Evolutionary conservation across 2,329 filamentous ascomycete genomes (phyloP).

Genomic region (Phyllosticta citribraziliensis): DNA sequence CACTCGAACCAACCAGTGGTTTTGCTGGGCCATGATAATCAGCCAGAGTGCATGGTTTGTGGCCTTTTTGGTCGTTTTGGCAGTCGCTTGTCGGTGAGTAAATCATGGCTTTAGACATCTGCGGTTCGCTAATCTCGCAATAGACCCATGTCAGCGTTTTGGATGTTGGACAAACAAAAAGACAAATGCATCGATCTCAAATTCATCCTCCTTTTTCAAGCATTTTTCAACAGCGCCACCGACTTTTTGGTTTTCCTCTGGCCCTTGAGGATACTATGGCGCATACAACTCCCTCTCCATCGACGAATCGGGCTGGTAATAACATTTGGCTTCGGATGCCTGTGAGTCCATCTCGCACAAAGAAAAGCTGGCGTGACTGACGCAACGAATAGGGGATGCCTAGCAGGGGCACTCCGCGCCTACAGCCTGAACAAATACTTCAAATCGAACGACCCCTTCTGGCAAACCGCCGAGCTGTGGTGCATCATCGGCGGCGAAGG

Average conservation of each 20-base stretch:
- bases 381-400: constrained; percentile 15
- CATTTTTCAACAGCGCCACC: constrained; percentile 22
- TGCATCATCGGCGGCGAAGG: constrained; percentile 22
- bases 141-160: constrained; percentile 6
- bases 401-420: constrained; percentile 21
- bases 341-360: constrained; percentile 11
- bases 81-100: constrained; percentile 23
- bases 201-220: constrained; percentile 17
- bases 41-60: constrained; percentile 17
- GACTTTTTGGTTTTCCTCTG: constrained; percentile 26
- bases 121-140: neutral
- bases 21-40: constrained; percentile 19
- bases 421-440: constrained; percentile 19
- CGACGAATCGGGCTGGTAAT: constrained; percentile 21
- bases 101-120: neutral
- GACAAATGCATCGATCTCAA: constrained; percentile 20
- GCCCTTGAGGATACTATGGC: constrained; percentile 21
- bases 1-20: constrained; percentile 19
- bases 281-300: constrained; percentile 18
- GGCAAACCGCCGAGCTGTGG: constrained; percentile 16
- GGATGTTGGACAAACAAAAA: neutral
- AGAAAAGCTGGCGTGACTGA: neutral
- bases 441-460: constrained; percentile 20
- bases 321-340: constrained; percentile 22
- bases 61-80: constrained; percentile 18